Percentiles rank a stretch among this genome's conserved stretches.
phyloP scores from a whole-genome alignment of 768 basidiomycete species.

The Xanthoconium purpureum region DNA sequence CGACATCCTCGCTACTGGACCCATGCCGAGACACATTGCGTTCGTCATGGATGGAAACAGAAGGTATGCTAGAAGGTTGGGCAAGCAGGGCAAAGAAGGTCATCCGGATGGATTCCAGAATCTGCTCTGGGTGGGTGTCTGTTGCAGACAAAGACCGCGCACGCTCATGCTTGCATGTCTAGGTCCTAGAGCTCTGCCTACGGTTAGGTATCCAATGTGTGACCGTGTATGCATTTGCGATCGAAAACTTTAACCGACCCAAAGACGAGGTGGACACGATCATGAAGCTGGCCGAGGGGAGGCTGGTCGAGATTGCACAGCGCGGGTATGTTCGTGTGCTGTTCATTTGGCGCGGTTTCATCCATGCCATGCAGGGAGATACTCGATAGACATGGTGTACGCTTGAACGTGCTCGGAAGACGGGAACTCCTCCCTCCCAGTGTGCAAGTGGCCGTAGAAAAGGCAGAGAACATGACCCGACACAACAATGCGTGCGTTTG shows the following conservation, averaged over 20 bases:
- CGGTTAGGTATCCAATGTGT: conserved; percentile 78
- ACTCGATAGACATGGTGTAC: conserved; percentile 77
- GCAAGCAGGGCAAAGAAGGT: conserved; percentile 68
- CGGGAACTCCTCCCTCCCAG: conserved; percentile 71
- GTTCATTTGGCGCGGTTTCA: background rate
- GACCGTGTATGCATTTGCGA: conserved; percentile 95
- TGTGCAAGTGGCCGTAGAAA: conserved; percentile 63
- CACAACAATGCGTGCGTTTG: conserved; percentile 59
- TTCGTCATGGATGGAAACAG: conserved; percentile 99
- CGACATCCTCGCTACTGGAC: conserved; percentile 70
- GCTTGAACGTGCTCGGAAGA: conserved; percentile 79
- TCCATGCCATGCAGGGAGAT: conserved; percentile 52
- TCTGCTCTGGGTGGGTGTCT: conserved; percentile 64
- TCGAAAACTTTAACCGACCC: conserved; percentile 93
- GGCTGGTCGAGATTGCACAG: conserved; percentile 71
- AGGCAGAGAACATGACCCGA: conserved; percentile 76
- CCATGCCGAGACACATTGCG: conserved; percentile 85
- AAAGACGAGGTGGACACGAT: conserved; percentile 82
- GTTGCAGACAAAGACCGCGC: background rate
- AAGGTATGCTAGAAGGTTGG: conserved; percentile 73
- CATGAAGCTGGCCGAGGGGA: conserved; percentile 79
- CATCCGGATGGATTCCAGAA: conserved; percentile 84
- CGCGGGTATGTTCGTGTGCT: conserved; percentile 61
- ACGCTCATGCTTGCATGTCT: background rate
- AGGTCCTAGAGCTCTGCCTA: conserved; percentile 87